Evolutionary conservation across 495 filamentous ascomycete genomes (phyloP), one percentile per base, ranked within the genome.

Genomic region (Hypoxylon fragiforme): DNA sequence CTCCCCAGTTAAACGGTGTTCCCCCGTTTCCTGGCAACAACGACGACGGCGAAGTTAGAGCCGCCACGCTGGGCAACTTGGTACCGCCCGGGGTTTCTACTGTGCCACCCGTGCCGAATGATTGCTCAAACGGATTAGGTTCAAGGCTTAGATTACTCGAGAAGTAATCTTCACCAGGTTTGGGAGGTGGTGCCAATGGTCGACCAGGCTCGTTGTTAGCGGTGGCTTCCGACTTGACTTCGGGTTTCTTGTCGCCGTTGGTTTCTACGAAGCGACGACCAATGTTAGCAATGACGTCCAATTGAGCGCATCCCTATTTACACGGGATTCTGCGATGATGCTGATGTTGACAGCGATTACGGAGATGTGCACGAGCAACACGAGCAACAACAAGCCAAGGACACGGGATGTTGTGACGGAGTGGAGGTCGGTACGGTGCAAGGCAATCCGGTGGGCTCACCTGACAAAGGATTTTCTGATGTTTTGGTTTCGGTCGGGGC

Each of bases 111-210:
- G 81, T 83, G 43, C 82, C 80, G 68, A 98, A 98, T 0, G 92
- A 96, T 63, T 91, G 85, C 69, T 98, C 94, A 67, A 98, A 98
- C 5, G 92, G 92, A 66, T 98, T 98, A 45, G 91, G 92, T 68
- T 98, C 94, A 58, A 88, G 80, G 44, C 84, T 86, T 51, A 79
- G 69, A 24, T 82, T 77, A 42, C 74, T 79, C 30, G 81, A 84
- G 73, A 91, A 95, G 74, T 92, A 92, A 64, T 94, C 88, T 43
- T 81, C 79, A 28, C 75, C 73, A 54, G 90, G 90, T 69, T 87
- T 88, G 39, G 89, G 88, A 60, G 90, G 89, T 58, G 89, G 89
- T 51, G 86, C 87, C 68, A 94, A 81, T 22, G 84, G 83, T 64
- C 56, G 66, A 60, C 61, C 67, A 11, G 67, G 62, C 56, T 71